Evolutionary conservation across 2,329 filamentous ascomycete species (phyloP).

Genomic region (Alternaria gaisen): DNA sequence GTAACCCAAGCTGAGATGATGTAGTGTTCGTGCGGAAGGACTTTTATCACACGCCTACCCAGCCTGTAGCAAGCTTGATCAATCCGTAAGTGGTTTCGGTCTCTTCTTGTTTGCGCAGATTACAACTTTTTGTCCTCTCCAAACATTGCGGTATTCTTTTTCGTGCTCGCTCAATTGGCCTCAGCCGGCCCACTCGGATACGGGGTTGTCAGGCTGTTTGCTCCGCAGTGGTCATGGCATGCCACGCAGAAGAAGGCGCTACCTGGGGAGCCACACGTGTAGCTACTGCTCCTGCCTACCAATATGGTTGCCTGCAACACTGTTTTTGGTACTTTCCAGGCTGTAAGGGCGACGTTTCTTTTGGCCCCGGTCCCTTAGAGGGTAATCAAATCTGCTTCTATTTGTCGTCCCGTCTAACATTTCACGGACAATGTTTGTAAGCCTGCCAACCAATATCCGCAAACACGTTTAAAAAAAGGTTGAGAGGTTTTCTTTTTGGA

Average conservation of each 20-base stretch:
- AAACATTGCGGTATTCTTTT: too few species aligned
- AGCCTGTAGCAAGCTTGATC: too few species aligned
- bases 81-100: too few species aligned
- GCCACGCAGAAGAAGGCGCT: constrained; percentile 56
- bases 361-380: constrained; percentile 46
- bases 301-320: constrained; percentile 57
- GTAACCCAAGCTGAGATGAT: neutral
- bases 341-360: constrained; percentile 53
- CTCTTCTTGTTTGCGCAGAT: too few species aligned
- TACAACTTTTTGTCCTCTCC: too few species aligned
- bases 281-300: constrained; percentile 49
- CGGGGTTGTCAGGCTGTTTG: constrained; percentile 61
- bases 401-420: neutral
- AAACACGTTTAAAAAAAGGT: neutral
- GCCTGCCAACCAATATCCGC: neutral
- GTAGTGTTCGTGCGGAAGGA: neutral
- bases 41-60: neutral
- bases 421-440: neutral
- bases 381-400: neutral
- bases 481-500: neutral
- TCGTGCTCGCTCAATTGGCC: constrained; percentile 1
- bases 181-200: constrained; percentile 52
- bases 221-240: constrained; percentile 55
- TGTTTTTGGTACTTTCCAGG: constrained; percentile 57
- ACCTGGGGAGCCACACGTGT: constrained; percentile 54